Base-by-base conservation (phyloP, 371 early-diverging fungal genomes). In the Batkoa obscura region DNA sequence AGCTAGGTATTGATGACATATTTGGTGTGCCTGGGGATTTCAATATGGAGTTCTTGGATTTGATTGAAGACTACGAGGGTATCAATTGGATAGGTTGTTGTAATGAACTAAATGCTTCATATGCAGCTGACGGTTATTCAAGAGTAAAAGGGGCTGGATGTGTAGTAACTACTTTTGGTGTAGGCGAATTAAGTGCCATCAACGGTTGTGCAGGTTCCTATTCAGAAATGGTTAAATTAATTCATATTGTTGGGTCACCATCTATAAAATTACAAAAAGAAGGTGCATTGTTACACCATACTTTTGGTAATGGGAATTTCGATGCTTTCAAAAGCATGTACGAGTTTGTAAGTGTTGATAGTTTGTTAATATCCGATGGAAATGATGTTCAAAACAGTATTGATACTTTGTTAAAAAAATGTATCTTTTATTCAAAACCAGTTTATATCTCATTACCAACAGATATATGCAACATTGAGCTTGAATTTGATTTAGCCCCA, bases 81-180 rank as follows among this genome's bases (percentile, higher is more conserved):
- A 46, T 72, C 8, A 55, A 60, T 2, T 70, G 70, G 34, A 33
- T 42, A 15, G 50, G 56, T 13, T 15, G 34, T 35, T 57, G 57
- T 3, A 72, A 72, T 34, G 70, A 72, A 56, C 42, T 72, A 15
- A 72, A 74, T 12, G 68, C 69, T n/a, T 56, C 70, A 3, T 72
- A 72, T 61, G 68, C 75, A 1, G 73, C 73, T 9, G 75, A 75
- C 61, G 73, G 75, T 17, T 75, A 75, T 60, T 72, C 76, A 17
- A 3, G 72, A 66, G 67, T 31, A 62, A 66, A 13, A 32, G 60
- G 48, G 62, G 65, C 57, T 64, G 69, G 39, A 56, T 72, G 69
- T 34, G 39, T 75, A 6, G 62, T 72, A 15, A 75, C 76, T 2
- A 73, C 76, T 5, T 75, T 75, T 58, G 76, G 76, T 37, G 76